Percentiles rank a stretch among this genome's conserved stretches.
Conservation (phyloP, 2,329 filamentous ascomycete species). For the Fusarium staphyleae region DNA sequence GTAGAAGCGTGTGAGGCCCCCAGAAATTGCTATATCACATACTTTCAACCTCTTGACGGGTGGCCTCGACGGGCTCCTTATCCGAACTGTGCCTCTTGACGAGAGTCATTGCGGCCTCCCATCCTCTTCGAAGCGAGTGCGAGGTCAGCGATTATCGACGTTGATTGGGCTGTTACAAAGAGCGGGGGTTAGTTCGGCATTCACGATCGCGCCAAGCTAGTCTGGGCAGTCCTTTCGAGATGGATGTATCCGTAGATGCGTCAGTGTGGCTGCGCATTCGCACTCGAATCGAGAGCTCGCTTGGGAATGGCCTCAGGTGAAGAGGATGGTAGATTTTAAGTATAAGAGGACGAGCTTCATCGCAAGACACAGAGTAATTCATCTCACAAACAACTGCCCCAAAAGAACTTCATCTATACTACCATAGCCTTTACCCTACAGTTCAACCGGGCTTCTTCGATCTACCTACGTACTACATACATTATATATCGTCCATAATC, state of each 20-base stretch:
- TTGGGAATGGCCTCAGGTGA: slow-evolving; percentile 10
- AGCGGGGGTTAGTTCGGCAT: background rate
- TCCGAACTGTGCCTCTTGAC: slow-evolving; percentile 11
- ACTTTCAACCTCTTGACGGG: background rate
- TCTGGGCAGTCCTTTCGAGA: slow-evolving; percentile 31
- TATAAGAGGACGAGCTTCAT: slow-evolving; percentile 18
- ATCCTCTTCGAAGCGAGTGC: slow-evolving; percentile 11
- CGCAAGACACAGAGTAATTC: background rate
- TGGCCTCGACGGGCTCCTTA: slow-evolving; percentile 11
- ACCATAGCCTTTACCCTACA: slow-evolving; percentile 1
- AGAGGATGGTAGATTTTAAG: background rate
- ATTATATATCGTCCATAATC: background rate
- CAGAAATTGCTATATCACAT: background rate
- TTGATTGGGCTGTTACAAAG: slow-evolving; percentile 6
- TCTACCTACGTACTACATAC: background rate
- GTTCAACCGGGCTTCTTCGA: background rate
- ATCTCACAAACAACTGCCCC: background rate
- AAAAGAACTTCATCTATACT: background rate
- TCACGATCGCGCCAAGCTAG: slow-evolving; percentile 18
- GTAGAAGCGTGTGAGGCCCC: too few relatives aligned
- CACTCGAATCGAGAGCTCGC: slow-evolving; percentile 24
- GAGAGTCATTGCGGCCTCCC: background rate
- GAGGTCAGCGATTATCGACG: background rate
- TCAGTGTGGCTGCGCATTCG: slow-evolving; percentile 29
- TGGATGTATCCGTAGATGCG: slow-evolving; percentile 6